Evolutionary conservation across 1,284 basidiomycete species (phyloP), one percentile per base, ranked within the genome.

Genomic region (Ceratorhiza oryzae-sativae): DNA sequence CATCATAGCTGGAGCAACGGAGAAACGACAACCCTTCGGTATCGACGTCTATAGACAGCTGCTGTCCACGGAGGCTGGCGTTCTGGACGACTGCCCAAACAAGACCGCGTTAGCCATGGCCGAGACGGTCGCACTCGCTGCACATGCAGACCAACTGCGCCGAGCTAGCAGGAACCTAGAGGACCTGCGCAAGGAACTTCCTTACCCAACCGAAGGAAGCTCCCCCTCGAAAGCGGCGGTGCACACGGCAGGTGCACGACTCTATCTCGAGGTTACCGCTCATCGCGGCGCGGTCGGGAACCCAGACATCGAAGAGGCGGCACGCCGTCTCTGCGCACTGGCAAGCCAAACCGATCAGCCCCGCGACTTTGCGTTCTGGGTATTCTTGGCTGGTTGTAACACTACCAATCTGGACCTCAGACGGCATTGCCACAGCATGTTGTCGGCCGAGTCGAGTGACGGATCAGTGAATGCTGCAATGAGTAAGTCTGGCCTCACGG

Each of bases 321-420:
- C 49, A 8, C 3, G 23, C 5, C 2, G 15, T 12, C 8, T 63
- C 32, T 63, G 61, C 45, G 20, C 42, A 18, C 27, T 36, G 13
- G 20, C 45, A 18, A 30, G 15, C 34, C 10, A 10, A 46, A 34
- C 10, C 15, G 25, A 12, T 39, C 32, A 48, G 51, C 34, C 1
- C 5, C 63, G 63, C 8, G 63, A 67, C 32, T 53, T 55, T 23
- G 63, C 63, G 3, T 67, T 67, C 39, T 67, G 63, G 63, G 55
- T 67, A 1, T 67, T 67, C 36, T 34, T 67, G n/a, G 63, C 63
- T 2, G 63, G 63, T 1, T 67, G 63, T 25, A 27, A 67, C 30
- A 39, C 63, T 5, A 27, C 23, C 18, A 49, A 55, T 18, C 18
- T 9, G 10, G 32, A 51, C 9, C 61, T 5, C 13, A 55, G 49